Evolutionary conservation across 306 rosid genomes (phyloP).

Genomic region (Prunus mira): DNA sequence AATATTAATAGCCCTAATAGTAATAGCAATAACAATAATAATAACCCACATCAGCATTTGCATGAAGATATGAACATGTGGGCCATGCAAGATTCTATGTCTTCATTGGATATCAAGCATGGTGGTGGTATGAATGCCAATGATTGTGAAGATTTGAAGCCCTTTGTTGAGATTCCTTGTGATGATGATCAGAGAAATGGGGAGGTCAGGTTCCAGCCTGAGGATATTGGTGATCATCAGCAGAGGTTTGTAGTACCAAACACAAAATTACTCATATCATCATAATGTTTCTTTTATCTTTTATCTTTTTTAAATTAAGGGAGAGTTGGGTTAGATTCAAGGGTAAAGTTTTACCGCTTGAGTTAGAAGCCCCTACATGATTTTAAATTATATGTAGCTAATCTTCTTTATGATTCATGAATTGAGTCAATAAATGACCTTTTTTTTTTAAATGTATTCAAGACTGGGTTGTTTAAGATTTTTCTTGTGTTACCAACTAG

Average conservation of each 20-base stretch:
- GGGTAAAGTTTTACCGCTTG: not conserved
- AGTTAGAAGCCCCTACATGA: not conserved
- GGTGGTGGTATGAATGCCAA: constrained; percentile 11
- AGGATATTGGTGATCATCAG: constrained; percentile 26
- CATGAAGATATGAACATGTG: constrained; percentile 53
- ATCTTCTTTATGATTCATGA: not conserved
- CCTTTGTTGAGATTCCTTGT: constrained; percentile 21
- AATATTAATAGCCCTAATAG: no score
- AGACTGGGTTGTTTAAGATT: not conserved
- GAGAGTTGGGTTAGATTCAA: not conserved
- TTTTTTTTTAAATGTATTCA: not conserved
- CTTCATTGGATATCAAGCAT: constrained; percentile 48
- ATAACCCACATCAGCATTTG: constrained; percentile 2
- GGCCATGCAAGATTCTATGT: constrained; percentile 50
- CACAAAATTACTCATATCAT: not conserved
- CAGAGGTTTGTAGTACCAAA: constrained; percentile 46
- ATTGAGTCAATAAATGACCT: not conserved
- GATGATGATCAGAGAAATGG: constrained; percentile 23
- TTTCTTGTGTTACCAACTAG: not conserved
- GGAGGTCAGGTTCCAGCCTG: constrained; percentile 37
- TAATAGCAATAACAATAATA: not conserved
- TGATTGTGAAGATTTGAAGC: constrained; percentile 44
- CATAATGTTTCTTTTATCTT: not conserved
- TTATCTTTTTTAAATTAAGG: not conserved
- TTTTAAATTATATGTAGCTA: not conserved